Percentiles rank a stretch among this genome's conserved stretches.
phyloP scores from a whole-genome alignment of 805 yeast genomes.

The Saturnispora saitoi region DNA sequence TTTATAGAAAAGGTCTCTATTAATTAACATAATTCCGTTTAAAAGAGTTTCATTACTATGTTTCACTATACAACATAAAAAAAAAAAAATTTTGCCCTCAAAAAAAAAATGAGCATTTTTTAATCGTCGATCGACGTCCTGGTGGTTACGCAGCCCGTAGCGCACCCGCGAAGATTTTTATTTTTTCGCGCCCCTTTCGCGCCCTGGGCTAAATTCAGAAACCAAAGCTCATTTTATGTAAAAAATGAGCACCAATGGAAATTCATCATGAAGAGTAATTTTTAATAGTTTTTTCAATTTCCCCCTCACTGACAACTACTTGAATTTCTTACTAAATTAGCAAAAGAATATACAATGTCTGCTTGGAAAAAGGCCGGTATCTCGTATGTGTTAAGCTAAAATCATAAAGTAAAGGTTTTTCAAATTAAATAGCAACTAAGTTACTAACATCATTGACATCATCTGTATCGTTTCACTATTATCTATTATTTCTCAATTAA shows the following conservation, averaged over 20 bases:
- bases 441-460: not conserved
- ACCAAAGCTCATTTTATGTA: not conserved
- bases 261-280: not conserved
- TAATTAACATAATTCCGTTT: slow-evolving; percentile 36
- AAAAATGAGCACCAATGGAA: not conserved
- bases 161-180: not conserved
- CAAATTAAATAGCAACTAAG: too few species aligned
- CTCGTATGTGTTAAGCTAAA: slow-evolving; percentile 40
- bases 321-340: not conserved
- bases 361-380: slow-evolving; percentile 62
- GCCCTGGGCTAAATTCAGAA: not conserved
- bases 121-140: slow-evolving; percentile 14
- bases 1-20: slow-evolving; percentile 67
- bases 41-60: not conserved
- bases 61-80: not conserved
- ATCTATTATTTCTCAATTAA: not conserved
- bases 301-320: not conserved
- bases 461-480: not conserved
- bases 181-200: not conserved
- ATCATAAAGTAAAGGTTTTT: too few species aligned
- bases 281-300: not conserved
- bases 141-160: slow-evolving; percentile 10
- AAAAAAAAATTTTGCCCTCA: not conserved
- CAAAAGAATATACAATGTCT: slow-evolving; percentile 33
- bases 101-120: not conserved